Evolutionary conservation across 148 eudicot genomes (phyloP), one percentile per base, ranked within the genome.

Genomic region (Fallopia convolvulus): DNA sequence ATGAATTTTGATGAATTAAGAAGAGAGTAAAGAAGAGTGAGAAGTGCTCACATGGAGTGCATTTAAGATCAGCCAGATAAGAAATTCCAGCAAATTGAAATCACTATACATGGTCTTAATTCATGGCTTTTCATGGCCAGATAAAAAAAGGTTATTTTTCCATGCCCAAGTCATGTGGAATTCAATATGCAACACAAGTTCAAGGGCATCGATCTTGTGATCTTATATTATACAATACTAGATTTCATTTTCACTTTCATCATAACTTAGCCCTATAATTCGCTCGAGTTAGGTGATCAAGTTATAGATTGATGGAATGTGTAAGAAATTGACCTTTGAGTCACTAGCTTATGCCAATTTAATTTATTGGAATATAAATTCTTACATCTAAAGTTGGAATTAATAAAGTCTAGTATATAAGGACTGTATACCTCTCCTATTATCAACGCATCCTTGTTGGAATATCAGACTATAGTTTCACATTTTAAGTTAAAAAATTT

Each of bases 31-130:
- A 26, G 40, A 63, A 30, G 70, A 63, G 70, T 1, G 39, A 63
- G 32, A 63, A 63, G n/a, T 32, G 17, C 32, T 63, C 70, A 63
- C 70, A 63, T 63, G 70, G 70, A 63, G 70, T 63, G 70, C 70
- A 63, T 63, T 63, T 30, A 63, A 63, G 70, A 63, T 41, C 40
- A 63, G 15, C 70, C 70, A 63, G 41, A 63, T 6, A 26, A 30
- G 40, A 63, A 20, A 9, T 58, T 21, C 26, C 26, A 58, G 26
- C 30, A 58, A 58, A 63, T 12, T 30, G 32, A 63, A 63, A 32
- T 63, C 70, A 15, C 17, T 65, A 65, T 65, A 65, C 40, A 65
- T 65, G 70, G 40, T 65, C 70, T 13, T 65, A 65, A 30, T 65
- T 8, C 70, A 65, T 65, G 39, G 40, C 70, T 32, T 65, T 61